Evolutionary conservation across 176 grass and related monocot genomes (phyloP).

Genomic region (Triticum dicoccoides): DNA sequence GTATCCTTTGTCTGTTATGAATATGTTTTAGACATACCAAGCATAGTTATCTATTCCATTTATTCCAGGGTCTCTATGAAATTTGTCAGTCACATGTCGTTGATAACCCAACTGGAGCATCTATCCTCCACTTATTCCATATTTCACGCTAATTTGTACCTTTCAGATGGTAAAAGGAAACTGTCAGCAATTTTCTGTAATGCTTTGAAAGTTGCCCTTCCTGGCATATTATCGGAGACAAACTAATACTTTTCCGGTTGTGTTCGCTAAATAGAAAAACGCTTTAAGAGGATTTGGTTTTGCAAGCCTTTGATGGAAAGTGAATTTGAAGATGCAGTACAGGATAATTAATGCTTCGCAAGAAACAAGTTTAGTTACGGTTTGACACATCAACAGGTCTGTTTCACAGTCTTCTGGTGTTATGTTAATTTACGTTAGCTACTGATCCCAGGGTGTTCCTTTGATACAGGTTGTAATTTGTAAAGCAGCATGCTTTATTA

Average conservation of each 20-base stretch:
- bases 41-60: constrained; percentile 1
- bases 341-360: constrained; percentile 17
- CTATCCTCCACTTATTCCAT: neutral
- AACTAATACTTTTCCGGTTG: neutral
- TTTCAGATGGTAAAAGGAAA: neutral
- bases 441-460: constrained; percentile 24
- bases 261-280: constrained; percentile 37
- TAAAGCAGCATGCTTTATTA: neutral
- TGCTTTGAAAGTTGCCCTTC: neutral
- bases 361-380: constrained; percentile 33
- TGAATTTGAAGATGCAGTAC: constrained; percentile 36
- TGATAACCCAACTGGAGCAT: neutral
- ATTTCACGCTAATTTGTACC: neutral
- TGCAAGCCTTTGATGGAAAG: constrained; percentile 47
- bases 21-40: constrained; percentile 3
- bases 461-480: constrained; percentile 31
- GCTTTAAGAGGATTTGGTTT: constrained; percentile 59
- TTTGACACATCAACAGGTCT: constrained; percentile 51
- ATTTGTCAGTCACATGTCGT: neutral
- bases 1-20: constrained; percentile 49
- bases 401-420: constrained; percentile 20
- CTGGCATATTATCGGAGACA: neutral
- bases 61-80: neutral
- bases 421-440: constrained; percentile 13
- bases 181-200: neutral